Percentiles rank a stretch among this genome's conserved stretches.
Evolutionary conservation across 768 basidiomycete genomes (phyloP).

Genomic region (Leccinum aurantiacum): DNA sequence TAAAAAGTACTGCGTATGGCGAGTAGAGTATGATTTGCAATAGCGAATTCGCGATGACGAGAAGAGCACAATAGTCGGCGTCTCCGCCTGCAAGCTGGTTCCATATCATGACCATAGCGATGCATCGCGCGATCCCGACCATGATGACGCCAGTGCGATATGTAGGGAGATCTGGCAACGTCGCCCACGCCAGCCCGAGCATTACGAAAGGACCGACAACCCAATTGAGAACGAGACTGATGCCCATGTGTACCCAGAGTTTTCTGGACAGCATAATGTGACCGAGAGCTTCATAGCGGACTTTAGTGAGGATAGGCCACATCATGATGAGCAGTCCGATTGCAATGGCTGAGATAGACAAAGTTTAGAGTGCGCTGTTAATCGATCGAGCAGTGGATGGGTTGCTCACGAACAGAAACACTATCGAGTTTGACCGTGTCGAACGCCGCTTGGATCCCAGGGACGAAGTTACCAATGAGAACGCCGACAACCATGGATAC

Average conservation of each 20-base stretch:
- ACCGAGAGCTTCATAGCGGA: slow-evolving; percentile 73
- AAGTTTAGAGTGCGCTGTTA: not conserved
- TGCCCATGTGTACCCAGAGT: slow-evolving; percentile 66
- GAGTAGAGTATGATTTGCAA: slow-evolving; percentile 73
- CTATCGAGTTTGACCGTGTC: slow-evolving; percentile 61
- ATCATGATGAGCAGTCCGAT: slow-evolving; percentile 85
- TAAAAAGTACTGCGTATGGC: slow-evolving; percentile 70
- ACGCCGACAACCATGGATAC: slow-evolving; percentile 75
- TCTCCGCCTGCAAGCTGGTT: slow-evolving; percentile 72
- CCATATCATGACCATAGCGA: slow-evolving; percentile 82
- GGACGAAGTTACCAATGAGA: slow-evolving; percentile 67
- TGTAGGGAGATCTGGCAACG: slow-evolving; percentile 72
- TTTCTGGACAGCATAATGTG: slow-evolving; percentile 47
- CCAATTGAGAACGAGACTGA: slow-evolving; percentile 79
- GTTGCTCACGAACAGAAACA: slow-evolving; percentile 73
- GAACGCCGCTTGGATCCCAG: slow-evolving; percentile 58
- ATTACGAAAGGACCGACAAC: slow-evolving; percentile 77
- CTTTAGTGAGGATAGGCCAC: slow-evolving; percentile 79
- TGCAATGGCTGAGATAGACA: slow-evolving; percentile 57
- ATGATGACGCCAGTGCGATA: slow-evolving; percentile 81
- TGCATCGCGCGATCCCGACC: slow-evolving; percentile 51
- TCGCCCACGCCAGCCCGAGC: slow-evolving; percentile 85
- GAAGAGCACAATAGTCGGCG: slow-evolving; percentile 69
- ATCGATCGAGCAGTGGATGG: not conserved
- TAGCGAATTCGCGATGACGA: slow-evolving; percentile 78